Base-by-base conservation (phyloP, 2,329 filamentous ascomycete species). In the Botrytis hyacinthi region DNA sequence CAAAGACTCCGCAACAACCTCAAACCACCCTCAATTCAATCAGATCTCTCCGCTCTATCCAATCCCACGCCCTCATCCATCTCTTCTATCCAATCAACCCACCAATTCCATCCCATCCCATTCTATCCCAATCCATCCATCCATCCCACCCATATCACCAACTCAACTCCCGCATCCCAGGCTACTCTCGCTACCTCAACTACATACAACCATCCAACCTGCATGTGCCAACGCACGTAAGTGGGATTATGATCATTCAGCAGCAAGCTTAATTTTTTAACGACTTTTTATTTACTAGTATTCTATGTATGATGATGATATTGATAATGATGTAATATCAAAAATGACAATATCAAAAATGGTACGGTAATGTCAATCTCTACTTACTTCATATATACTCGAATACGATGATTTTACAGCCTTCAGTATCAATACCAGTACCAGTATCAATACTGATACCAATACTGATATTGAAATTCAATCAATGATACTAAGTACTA, bases 211-310 rank as follows among this genome's bases (percentile, higher is more conserved):
- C 37, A 40, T 40, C 37, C 37, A 22, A n/a, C 48, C 48, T 51
- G 18, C n/a, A 42, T 65, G 32, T 65, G 61, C 61, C 61, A 65
- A 65, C 61, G 61, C 61, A 65, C 46, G 61, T 70, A 48, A 67
- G 44, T 67, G 66, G 44, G 46, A 48, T 16, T 22, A 26, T 6
- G 26, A 48, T 42, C 10, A 61, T 26, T 37, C 59, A 61, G 35
- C 35, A 37, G 9, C 35, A 37, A 61, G 59, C 59, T 61, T 61
- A 37, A 37, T 37, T 54, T 29, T 12, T 1, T 20, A 2, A 16
- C 26, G 22, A n/a, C 10, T 48, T 48, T 48, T 26, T 4, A 7
- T 48, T 8, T 46, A 46, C 18, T 8, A 37, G 35, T 37, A 37
- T 7, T 37, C 8, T 7, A 37, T 6, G 35, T 7, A 37, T 37